Percentiles rank a stretch among this genome's conserved stretches.
phyloP scores from a whole-genome alignment of 2,329 filamentous ascomycete genomes.

The Cordyceps pruinosa region DNA sequence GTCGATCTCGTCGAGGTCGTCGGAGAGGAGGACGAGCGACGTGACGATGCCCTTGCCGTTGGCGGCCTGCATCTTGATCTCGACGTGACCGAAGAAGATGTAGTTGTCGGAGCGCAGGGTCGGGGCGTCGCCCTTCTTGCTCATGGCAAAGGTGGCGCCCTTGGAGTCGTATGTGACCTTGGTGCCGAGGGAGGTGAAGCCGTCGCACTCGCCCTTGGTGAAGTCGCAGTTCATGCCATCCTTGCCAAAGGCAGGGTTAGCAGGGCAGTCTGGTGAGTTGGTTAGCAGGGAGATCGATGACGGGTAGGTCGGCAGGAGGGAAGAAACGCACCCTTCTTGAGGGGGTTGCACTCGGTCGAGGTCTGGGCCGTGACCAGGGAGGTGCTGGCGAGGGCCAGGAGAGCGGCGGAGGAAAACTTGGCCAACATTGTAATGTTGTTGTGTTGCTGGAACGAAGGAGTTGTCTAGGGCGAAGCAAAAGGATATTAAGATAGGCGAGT shows the following conservation, averaged over 20 bases:
- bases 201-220: slow-evolving; percentile 59
- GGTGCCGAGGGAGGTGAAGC: slow-evolving; percentile 44
- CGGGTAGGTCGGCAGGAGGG: neutral
- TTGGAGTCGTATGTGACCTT: slow-evolving; percentile 37
- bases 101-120: slow-evolving; percentile 76
- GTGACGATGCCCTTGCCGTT: slow-evolving; percentile 82
- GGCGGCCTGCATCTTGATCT: slow-evolving; percentile 71
- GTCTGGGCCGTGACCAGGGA: slow-evolving; percentile 49
- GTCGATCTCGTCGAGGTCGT: slow-evolving; percentile 86
- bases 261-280: slow-evolving; percentile 51
- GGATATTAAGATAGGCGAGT: neutral
- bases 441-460: slow-evolving; percentile 1
- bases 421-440: slow-evolving; percentile 28
- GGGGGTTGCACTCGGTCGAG: slow-evolving; percentile 48
- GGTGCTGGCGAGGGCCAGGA: slow-evolving; percentile 43
- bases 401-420: slow-evolving; percentile 40
- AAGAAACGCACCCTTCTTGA: slow-evolving; percentile 38
- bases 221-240: slow-evolving; percentile 59
- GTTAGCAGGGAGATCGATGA: slow-evolving; percentile 19
- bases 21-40: slow-evolving; percentile 81
- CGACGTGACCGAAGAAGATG: slow-evolving; percentile 92
- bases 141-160: slow-evolving; percentile 60
- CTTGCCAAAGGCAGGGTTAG: slow-evolving; percentile 69
- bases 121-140: slow-evolving; percentile 56
- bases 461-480: slow-evolving; percentile 8